A percentile compares a stretch with the other conserved stretches of the same genome.
These are phyloP conservation scores for Rhododendron ferrugineum DNA, from an alignment of 148 eudicot genomes.

Conservation along the genomic window DNA sequence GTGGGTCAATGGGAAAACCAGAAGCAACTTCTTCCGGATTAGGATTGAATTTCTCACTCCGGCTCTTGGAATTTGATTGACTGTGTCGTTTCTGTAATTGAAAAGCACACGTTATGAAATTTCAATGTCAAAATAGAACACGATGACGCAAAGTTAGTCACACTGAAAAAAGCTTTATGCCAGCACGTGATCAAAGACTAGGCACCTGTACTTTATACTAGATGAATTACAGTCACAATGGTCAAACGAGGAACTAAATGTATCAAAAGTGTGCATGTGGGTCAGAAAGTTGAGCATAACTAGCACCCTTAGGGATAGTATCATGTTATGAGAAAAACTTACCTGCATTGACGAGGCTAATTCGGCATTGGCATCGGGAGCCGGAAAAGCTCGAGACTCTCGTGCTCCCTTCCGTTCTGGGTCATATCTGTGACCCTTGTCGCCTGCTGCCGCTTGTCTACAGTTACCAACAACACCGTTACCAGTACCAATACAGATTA, in stretches of 20 bases:
- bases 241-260: background rate
- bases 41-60: conserved; percentile 89
- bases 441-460: conserved; percentile 71
- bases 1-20: conserved; percentile 90
- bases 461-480: conserved; percentile 12
- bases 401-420: conserved; percentile 55
- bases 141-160: background rate
- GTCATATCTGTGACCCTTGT: conserved; percentile 52
- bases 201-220: background rate
- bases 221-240: background rate
- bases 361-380: conserved; percentile 96
- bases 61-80: conserved; percentile 63
- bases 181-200: background rate
- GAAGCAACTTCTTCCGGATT: conserved; percentile 89
- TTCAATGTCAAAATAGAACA: background rate
- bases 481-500: background rate
- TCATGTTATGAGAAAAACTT: background rate
- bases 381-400: conserved; percentile 88
- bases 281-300: background rate
- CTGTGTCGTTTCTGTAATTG: conserved; percentile 64
- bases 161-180: background rate
- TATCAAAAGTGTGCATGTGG: background rate
- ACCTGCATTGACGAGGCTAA: conserved; percentile 82
- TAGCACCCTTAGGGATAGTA: background rate
- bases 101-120: background rate